phyloP scores from a whole-genome alignment of 2,329 filamentous ascomycete species.

The Scortechinia acanthostroma region DNA sequence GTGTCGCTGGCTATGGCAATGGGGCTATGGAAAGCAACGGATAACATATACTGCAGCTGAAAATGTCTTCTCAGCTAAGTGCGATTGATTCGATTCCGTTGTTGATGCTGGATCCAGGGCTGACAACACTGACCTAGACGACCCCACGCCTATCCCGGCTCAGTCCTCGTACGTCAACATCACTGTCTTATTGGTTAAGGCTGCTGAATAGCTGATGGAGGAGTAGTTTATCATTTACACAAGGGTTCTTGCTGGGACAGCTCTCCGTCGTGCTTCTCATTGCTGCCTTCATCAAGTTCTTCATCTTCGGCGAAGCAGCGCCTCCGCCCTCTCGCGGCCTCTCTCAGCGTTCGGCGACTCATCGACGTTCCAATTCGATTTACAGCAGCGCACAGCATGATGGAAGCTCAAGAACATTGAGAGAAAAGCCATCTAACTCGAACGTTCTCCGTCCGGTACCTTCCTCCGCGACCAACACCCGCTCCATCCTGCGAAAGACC shows the following conservation, averaged over 20 bases:
- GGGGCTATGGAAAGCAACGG: neutral
- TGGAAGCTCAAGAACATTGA: conserved; percentile 12
- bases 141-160: neutral
- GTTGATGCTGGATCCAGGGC: neutral
- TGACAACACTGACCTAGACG: neutral
- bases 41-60: neutral
- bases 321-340: conserved; percentile 38
- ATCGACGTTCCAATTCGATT: conserved; percentile 8
- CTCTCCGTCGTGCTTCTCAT: conserved; percentile 58
- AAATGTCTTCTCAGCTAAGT: neutral
- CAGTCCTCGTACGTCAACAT: conserved; percentile 1
- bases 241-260: conserved; percentile 61
- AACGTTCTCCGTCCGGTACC: conserved; percentile 37
- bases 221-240: conserved; percentile 49
- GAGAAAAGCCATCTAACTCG: conserved; percentile 12
- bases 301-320: conserved; percentile 63
- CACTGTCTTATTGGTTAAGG: neutral
- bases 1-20: too few relatives aligned
- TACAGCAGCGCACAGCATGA: conserved; percentile 16
- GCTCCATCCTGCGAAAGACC: conserved; percentile 61
- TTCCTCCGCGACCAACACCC: conserved; percentile 39
- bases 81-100: neutral
- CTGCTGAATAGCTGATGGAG: too few relatives aligned
- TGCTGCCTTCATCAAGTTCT: conserved; percentile 68
- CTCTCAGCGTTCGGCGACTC: conserved; percentile 30